phyloP scores from a whole-genome alignment of 345 rosid genomes.

The Ricinus communis region DNA sequence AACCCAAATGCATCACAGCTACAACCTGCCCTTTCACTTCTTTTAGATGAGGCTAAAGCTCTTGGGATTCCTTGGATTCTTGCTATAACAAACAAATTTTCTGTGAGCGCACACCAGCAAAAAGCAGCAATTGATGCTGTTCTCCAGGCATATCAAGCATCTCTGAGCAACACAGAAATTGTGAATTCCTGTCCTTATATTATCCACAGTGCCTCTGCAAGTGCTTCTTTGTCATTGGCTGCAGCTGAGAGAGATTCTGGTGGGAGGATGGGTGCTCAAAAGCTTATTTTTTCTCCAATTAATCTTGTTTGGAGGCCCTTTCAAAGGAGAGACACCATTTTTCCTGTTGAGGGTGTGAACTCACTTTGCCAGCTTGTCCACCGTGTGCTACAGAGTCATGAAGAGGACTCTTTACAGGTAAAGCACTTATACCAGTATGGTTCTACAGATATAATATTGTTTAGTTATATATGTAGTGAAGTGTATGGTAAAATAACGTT shows the following conservation, averaged over 20 bases:
- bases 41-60: constrained; percentile 84
- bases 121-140: constrained; percentile 71
- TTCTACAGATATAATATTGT: neutral
- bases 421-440: neutral
- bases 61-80: constrained; percentile 97
- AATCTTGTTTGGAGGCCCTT: constrained; percentile 71
- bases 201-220: constrained; percentile 58
- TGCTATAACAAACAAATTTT: constrained; percentile 91
- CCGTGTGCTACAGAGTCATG: constrained; percentile 64
- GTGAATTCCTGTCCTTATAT: constrained; percentile 90
- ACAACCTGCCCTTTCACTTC: constrained; percentile 76
- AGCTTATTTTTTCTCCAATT: constrained; percentile 63
- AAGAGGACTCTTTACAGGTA: constrained; percentile 89
- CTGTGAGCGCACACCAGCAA: constrained; percentile 98
- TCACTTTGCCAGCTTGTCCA: constrained; percentile 76
- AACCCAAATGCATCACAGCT: constrained; percentile 44
- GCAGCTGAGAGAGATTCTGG: constrained; percentile 50
- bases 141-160: constrained; percentile 72
- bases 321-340: constrained; percentile 65
- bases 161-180: constrained; percentile 61
- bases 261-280: constrained; percentile 50
- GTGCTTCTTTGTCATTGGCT: constrained; percentile 72
- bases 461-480: too few relatives aligned
- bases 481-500: neutral
- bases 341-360: constrained; percentile 79